Base-by-base conservation (phyloP, 2,329 filamentous ascomycete genomes). In the Herpomyces periplanetae region DNA sequence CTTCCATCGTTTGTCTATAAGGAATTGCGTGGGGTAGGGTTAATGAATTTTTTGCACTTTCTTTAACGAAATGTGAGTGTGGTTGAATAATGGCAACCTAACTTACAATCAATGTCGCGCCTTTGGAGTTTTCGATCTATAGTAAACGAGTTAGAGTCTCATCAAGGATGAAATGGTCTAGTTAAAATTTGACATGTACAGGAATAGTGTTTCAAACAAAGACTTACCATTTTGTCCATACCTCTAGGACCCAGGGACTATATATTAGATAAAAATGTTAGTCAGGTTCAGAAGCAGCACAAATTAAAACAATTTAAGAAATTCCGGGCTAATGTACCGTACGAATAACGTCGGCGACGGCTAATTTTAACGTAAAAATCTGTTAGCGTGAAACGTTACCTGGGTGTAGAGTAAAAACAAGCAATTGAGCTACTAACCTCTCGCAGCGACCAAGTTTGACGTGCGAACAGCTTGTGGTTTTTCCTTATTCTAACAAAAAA, bases 401-500 rank as follows among this genome's bases (percentile, higher is more conserved):
- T 10, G 7, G 19, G 5, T 11, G 8, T 7, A 10, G 5, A 19
- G 17, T 20, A n/a, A 16, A 16, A 17, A 37, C 30, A 40, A 40
- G 17, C 25, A 15, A 12, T 9, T 20, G 2, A 5, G 2, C 8
- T 19, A 27, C 44, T 31, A 51, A 75, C 69, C 69, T 68, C 75
- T 58, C 32, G 80, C 80, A 31, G 80, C 80, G 35, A 87, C 64
- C 42, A 96, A 91, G 45, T 96, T 96, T 35, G 68, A 66, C 27
- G 66, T 73, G 31, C 80, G 64, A 28, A 96, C 80, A 28, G 80
- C 80, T 49, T 80, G 62, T 30, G 80, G 80, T 68, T 96, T 96
- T 49, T 88, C 80, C 57, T 88, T 96, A 39, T 59, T 55, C 50
- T 56, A 31, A 22, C n/a, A n/a, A n/a, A n/a, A n/a, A n/a, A n/a